Percentiles rank a stretch among this genome's conserved stretches.
Evolutionary conservation across 306 rosid species (phyloP).

Genomic region (Dicorynia guianensis): DNA sequence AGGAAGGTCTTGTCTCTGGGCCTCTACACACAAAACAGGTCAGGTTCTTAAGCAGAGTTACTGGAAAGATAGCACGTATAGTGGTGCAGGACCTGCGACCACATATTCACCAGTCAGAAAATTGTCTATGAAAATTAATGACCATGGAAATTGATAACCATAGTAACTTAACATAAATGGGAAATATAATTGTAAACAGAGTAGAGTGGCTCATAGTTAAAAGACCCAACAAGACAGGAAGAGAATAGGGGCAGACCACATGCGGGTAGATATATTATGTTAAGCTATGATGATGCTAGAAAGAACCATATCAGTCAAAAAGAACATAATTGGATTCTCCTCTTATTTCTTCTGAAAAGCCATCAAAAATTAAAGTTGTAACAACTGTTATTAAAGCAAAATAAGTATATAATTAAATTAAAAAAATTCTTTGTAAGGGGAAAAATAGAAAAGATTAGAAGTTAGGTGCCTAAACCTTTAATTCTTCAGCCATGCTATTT

Average conservation of each 20-base stretch:
- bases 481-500: slow-evolving; percentile 62
- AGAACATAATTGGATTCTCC: slow-evolving; percentile 8
- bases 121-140: slow-evolving; percentile 56
- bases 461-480: slow-evolving; percentile 73
- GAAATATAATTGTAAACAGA: slow-evolving; percentile 26
- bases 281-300: slow-evolving; percentile 14
- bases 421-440: slow-evolving; percentile 23
- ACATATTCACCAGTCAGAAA: slow-evolving; percentile 79
- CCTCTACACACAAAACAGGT: slow-evolving; percentile 61
- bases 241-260: slow-evolving; percentile 21
- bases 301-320: slow-evolving; percentile 6
- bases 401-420: slow-evolving; percentile 19
- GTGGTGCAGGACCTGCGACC: slow-evolving; percentile 98
- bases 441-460: slow-evolving; percentile 44
- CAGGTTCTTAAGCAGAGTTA: slow-evolving; percentile 73
- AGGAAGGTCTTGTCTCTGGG: slow-evolving; percentile 58
- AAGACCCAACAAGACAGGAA: slow-evolving; percentile 30
- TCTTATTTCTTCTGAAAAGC: slow-evolving; percentile 30
- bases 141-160: slow-evolving; percentile 47
- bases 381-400: slow-evolving; percentile 13
- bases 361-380: slow-evolving; percentile 17
- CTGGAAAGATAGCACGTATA: slow-evolving; percentile 79
- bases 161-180: slow-evolving; percentile 35
- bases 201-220: slow-evolving; percentile 28
- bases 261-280: slow-evolving; percentile 31